Base-by-base conservation (phyloP, 805 yeast species). In the Lipomyces sp. region DNA sequence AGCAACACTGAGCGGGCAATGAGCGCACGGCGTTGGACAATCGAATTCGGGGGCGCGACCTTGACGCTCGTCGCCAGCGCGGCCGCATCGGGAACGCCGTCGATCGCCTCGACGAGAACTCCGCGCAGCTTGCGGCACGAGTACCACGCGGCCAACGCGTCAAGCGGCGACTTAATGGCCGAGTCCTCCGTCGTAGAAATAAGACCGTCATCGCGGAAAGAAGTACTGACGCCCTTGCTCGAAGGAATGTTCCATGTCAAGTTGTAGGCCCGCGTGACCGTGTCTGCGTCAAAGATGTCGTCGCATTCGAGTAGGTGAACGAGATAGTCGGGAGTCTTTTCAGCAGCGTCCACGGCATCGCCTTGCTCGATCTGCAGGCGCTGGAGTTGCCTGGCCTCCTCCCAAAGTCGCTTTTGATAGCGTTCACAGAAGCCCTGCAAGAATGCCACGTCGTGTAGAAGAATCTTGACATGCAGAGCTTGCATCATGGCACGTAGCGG, bases 391-490 rank as follows among this genome's bases (percentile, higher is more conserved):
- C 57, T 52, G 11, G 70, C 69, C 31, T 45, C 51, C 16, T 46
- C 44, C 70, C 70, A 67, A 31, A 52, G 55, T 7, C 54, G 47
- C 26, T 49, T 28, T 16, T 57, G 50, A 8, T 51, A 39, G 7
- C 31, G 31, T n/a, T 39, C 39, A 1, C 61, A 57, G 8, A 51
- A 19, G 3, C 52, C 48, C 39, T 60, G 49, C 36, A 60, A 33
- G 21, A 49, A 37, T 2, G 57, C 13, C 33, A 45, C 38, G 19
- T 55, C 62, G 43, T 54, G 55, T 13, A 59, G 42, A 22, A 67
- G 37, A 8, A 68, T 58, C 37, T 53, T 53, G n/a, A 59, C 53
- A 26, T 68, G 70, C 23, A 69, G 46, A 11, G 70, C 63, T 44
- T 63, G 67, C 28, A 63, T 44, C 60, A 65, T 58, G 35, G 44